Conservation (phyloP, 2,329 filamentous ascomycete genomes). For the Apiospora rasikravindrae region DNA sequence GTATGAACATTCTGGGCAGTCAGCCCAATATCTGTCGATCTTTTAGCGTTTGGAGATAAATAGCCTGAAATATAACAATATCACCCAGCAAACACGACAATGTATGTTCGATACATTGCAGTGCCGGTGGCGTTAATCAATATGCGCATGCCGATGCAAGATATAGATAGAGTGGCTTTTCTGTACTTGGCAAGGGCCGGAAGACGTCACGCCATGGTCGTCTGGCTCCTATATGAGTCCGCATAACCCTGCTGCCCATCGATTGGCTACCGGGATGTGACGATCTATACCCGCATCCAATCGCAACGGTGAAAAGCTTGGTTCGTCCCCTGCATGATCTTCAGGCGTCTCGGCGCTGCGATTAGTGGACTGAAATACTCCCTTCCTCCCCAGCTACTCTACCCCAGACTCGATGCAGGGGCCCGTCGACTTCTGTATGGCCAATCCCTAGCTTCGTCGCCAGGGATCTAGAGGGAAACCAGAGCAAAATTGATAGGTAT, state of each 20-base stretch:
- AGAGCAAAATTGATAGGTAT: not conserved
- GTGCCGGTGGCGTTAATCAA: not conserved
- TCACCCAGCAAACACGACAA: not conserved
- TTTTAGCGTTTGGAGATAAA: not conserved
- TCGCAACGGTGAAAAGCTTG: not conserved
- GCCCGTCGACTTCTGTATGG: not conserved
- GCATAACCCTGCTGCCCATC: not conserved
- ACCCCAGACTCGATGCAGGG: not conserved
- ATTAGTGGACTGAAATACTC: constrained; percentile 1
- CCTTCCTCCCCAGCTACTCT: not conserved
- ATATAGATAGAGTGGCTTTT: not conserved
- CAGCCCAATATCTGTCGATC: not conserved
- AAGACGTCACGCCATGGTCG: not conserved
- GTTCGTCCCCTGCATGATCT: not conserved
- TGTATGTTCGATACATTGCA: not conserved
- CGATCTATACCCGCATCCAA: not conserved
- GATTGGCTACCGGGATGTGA: not conserved
- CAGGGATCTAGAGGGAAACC: not conserved
- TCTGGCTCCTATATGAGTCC: too few relatives aligned
- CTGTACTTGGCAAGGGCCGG: not conserved
- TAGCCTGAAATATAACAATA: not conserved
- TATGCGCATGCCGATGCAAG: not conserved
- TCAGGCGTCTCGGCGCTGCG: not conserved
- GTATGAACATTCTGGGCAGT: not conserved
- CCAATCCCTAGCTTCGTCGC: not conserved